Base-by-base conservation (phyloP, 345 rosid species). In the Cardamine chenopodiifolia region DNA sequence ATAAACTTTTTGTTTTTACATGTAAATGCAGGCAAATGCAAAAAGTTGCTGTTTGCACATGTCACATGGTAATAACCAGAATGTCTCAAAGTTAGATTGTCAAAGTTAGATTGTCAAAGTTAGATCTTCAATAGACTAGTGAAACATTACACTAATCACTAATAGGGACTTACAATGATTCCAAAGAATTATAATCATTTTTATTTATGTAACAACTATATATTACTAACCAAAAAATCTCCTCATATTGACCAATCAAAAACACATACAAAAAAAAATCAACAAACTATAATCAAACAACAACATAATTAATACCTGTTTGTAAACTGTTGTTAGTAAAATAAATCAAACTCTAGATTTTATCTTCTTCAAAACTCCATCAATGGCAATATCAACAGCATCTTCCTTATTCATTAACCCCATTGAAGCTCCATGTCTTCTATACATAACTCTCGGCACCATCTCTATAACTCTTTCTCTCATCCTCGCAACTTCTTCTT, bases 371-470 rank as follows among this genome's bases (percentile, higher is more conserved):
- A 90, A 66, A 62, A 84, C 82, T 32, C 88, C 86, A 54, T 94
- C 97, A 9, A 94, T 76, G 7, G 99, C 93, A 26, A 87, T 75
- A 73, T 94, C 99, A 77, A 92, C 86, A 15, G 99, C 97, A 83
- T 95, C 99, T 84, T 86, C 86, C 56, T 63, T 80, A 13, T 72
- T 71, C 83, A 82, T 90, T 70, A 86, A 70, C 1, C 85, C 92
- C 52, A 82, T 29, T 1, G 90, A 86, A 76, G 92, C 87, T 8
- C 90, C 97, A 83, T 92, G 99, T 64, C 84, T 83, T 74, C 97
- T 86, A 60, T 94, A 94, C 78, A 75, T 84, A 25, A 92, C 73
- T 63, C 86, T 85, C 0, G 93, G 99, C 32, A 94, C 90, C 85
- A 90, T 60, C 61, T 85, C 96, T 26, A 86, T 53, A 3, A 90